Conservation (phyloP, 352 stramenopile genomes). For the Globisporangium iwayamae region DNA sequence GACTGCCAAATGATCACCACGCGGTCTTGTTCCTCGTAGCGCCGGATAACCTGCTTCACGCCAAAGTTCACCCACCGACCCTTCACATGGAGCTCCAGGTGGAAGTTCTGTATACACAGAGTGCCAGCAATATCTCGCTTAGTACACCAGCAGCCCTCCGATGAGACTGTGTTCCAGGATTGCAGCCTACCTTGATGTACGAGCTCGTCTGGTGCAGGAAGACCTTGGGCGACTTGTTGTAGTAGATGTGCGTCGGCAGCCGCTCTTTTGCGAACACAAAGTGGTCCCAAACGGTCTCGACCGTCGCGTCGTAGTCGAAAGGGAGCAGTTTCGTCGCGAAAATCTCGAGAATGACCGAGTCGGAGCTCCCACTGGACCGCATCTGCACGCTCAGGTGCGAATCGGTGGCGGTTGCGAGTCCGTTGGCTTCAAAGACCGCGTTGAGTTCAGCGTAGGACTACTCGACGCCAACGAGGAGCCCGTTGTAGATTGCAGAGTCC, state of each 20-base stretch:
- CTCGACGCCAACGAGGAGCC: constrained; percentile 22
- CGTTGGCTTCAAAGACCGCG: constrained; percentile 19
- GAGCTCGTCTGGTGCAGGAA: constrained; percentile 8
- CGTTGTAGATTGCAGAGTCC: constrained; percentile 14
- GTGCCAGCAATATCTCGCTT: background rate
- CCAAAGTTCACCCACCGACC: constrained; percentile 30
- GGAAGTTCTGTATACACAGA: constrained; percentile 20
- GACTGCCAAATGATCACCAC: constrained; percentile 45
- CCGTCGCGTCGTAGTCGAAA: constrained; percentile 24
- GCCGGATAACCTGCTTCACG: constrained; percentile 32
- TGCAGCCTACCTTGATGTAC: constrained; percentile 13
- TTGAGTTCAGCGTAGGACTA: constrained; percentile 25
- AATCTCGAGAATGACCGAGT: constrained; percentile 28
- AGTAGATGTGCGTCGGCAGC: constrained; percentile 27
- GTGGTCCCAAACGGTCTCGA: constrained; percentile 37
- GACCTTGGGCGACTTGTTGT: constrained; percentile 25
- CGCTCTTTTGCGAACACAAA: constrained; percentile 26
- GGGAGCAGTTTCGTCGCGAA: constrained; percentile 28
- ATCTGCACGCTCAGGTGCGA: constrained; percentile 24
- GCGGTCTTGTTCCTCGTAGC: constrained; percentile 30
- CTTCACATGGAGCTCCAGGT: constrained; percentile 33
- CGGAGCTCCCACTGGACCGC: constrained; percentile 18
- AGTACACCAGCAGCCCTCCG: background rate
- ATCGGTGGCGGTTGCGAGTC: constrained; percentile 17
- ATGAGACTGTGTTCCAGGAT: no score